Conservation (phyloP, 176 grass and related monocot species). For the Tillandsia leiboldiana region DNA sequence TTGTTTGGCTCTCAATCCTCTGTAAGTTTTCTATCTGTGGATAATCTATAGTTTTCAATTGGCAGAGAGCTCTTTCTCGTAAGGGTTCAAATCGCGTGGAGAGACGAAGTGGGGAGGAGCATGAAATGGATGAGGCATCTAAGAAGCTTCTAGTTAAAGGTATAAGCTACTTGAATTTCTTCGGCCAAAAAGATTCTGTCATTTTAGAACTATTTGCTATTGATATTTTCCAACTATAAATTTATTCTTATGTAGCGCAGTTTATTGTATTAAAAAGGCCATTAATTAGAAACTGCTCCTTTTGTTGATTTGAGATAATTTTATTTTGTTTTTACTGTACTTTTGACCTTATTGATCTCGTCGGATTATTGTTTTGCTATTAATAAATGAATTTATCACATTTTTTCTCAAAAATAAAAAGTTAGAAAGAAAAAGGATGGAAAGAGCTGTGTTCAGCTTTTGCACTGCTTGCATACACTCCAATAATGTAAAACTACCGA, state of each 20-base stretch:
- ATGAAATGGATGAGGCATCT: slow-evolving; percentile 47
- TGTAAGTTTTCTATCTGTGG: not conserved
- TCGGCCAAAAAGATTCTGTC: not conserved
- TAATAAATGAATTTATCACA: too few species aligned
- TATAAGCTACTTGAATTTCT: slow-evolving; percentile 8
- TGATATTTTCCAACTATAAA: not conserved
- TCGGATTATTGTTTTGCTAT: too few species aligned
- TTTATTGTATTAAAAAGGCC: not conserved
- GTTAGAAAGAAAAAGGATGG: too few species aligned
- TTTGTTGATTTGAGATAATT: not conserved
- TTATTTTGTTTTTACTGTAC: too few species aligned
- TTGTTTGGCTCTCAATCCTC: not conserved
- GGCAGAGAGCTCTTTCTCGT: slow-evolving; percentile 73
- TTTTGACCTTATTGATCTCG: too few species aligned
- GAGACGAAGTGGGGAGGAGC: slow-evolving; percentile 44
- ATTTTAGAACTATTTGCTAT: not conserved
- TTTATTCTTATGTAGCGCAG: not conserved
- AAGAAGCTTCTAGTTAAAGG: slow-evolving; percentile 83
- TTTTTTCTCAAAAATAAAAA: too few species aligned
- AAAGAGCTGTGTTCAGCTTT: too few species aligned
- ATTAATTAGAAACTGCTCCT: not conserved
- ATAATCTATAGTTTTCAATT: slow-evolving; percentile 1
- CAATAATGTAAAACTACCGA: too few species aligned
- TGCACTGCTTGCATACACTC: too few species aligned
- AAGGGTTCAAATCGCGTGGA: slow-evolving; percentile 72